Conservation (phyloP, 495 filamentous ascomycete genomes). For the Aspergillus nidulans region DNA sequence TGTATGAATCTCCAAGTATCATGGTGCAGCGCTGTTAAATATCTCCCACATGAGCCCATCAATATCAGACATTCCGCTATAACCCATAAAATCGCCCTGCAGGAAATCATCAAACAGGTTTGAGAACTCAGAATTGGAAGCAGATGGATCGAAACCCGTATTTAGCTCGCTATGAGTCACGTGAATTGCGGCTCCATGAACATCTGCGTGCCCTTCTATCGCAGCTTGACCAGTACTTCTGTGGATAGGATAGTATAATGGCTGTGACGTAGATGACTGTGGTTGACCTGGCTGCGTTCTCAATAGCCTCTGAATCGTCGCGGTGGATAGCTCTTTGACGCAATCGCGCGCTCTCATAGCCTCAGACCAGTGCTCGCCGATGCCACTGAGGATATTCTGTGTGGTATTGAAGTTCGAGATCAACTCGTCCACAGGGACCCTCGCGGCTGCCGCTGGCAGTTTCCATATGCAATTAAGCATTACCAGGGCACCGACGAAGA, state of each 20-base stretch:
- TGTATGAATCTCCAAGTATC: not conserved
- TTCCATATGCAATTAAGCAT: slow-evolving; percentile 42
- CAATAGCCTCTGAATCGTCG: slow-evolving; percentile 35
- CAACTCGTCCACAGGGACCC: slow-evolving; percentile 35
- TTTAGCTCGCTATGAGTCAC: not conserved
- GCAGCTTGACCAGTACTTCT: not conserved
- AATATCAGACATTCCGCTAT: slow-evolving; percentile 30
- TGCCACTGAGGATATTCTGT: slow-evolving; percentile 41
- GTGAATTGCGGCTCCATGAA: not conserved
- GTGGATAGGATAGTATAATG: not conserved
- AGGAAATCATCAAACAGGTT: slow-evolving; percentile 28
- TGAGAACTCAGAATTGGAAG: slow-evolving; percentile 10
- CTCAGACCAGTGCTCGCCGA: slow-evolving; percentile 44
- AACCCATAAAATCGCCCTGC: slow-evolving; percentile 26
- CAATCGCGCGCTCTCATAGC: slow-evolving; percentile 41
- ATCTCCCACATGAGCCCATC: slow-evolving; percentile 35
- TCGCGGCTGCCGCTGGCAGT: slow-evolving; percentile 28
- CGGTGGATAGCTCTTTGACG: slow-evolving; percentile 35
- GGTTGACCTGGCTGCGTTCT: slow-evolving; percentile 12
- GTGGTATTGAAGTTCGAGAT: slow-evolving; percentile 32
- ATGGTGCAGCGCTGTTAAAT: slow-evolving; percentile 17
- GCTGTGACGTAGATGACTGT: not conserved
- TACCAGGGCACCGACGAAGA: slow-evolving; percentile 37
- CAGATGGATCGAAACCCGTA: not conserved
- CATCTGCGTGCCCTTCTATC: not conserved